phyloP scores from a whole-genome alignment of 768 basidiomycete genomes.

The Lactifluus piperatus region DNA sequence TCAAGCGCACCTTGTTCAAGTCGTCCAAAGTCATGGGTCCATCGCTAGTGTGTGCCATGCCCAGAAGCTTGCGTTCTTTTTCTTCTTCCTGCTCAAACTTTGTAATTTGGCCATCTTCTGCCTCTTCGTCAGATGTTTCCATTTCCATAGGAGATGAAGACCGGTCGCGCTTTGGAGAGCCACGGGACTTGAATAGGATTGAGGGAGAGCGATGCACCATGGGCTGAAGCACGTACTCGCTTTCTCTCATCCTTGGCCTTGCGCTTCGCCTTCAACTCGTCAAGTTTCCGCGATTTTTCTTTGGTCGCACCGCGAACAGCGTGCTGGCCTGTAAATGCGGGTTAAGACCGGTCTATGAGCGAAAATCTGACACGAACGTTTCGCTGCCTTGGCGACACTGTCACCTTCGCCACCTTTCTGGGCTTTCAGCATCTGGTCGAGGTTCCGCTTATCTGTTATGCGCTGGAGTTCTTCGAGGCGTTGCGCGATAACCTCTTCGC shows the following conservation, averaged over 20 bases:
- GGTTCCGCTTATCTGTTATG: slow-evolving; percentile 56
- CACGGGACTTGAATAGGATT: slow-evolving; percentile 25
- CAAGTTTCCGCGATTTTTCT: slow-evolving; percentile 70
- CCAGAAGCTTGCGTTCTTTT: slow-evolving; percentile 43
- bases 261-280: slow-evolving; percentile 78
- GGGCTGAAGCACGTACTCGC: slow-evolving; percentile 41
- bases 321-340: slow-evolving; percentile 53
- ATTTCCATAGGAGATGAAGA: slow-evolving; percentile 81
- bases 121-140: slow-evolving; percentile 77
- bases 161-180: slow-evolving; percentile 60
- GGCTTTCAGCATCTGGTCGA: slow-evolving; percentile 66
- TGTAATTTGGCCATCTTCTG: slow-evolving; percentile 65
- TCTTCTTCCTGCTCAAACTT: slow-evolving; percentile 70
- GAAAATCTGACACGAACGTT: slow-evolving; percentile 42
- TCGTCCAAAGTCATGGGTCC: slow-evolving; percentile 47
- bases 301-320: slow-evolving; percentile 64
- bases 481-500: slow-evolving; percentile 77
- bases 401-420: slow-evolving; percentile 50
- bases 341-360: background rate
- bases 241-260: slow-evolving; percentile 87
- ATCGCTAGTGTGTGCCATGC: slow-evolving; percentile 35
- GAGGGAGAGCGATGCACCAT: slow-evolving; percentile 2
- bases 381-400: slow-evolving; percentile 61
- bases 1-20: slow-evolving; percentile 52
- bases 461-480: slow-evolving; percentile 77